phyloP scores from a whole-genome alignment of 192 early-diverging fungal species.

The Rhizophagus prolifer region DNA sequence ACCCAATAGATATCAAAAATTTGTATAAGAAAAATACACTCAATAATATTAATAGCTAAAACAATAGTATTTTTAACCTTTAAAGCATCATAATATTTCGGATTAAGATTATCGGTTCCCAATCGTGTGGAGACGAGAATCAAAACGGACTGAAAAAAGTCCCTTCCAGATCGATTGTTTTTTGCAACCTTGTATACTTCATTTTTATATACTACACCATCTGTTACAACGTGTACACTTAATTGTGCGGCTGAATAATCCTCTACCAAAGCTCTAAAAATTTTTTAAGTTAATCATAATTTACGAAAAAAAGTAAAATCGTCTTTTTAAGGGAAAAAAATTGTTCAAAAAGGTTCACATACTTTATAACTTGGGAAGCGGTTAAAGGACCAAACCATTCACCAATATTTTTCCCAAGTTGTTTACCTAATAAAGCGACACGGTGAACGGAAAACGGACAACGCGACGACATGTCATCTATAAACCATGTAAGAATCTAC shows the following conservation, averaged over 20 bases:
- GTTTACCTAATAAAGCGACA: slow-evolving; percentile 80
- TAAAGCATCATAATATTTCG: slow-evolving; percentile 74
- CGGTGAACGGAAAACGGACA: slow-evolving; percentile 91
- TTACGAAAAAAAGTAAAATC: neutral
- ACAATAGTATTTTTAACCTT: slow-evolving; percentile 48
- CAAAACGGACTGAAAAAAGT: slow-evolving; percentile 63
- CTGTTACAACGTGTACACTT: slow-evolving; percentile 74
- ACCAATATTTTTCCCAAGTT: slow-evolving; percentile 87
- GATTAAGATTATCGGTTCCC: slow-evolving; percentile 88
- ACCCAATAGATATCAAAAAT: neutral
- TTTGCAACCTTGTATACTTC: slow-evolving; percentile 58
- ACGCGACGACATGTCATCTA: slow-evolving; percentile 68
- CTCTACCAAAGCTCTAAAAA: slow-evolving; percentile 55
- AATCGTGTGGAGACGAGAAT: slow-evolving; percentile 86
- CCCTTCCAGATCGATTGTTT: slow-evolving; percentile 36
- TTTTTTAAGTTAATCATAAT: neutral
- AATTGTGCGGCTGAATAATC: slow-evolving; percentile 59
- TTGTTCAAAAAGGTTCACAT: slow-evolving; percentile 21
- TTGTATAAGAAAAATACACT: neutral
- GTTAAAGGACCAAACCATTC: slow-evolving; percentile 97
- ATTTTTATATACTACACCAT: slow-evolving; percentile 79
- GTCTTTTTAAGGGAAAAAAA: neutral
- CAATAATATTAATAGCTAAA: neutral
- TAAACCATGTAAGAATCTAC: slow-evolving; percentile 74
- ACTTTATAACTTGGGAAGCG: slow-evolving; percentile 79